Base-by-base conservation (phyloP, 192 early-diverging fungal genomes). In the Entomortierella beljakovae region DNA sequence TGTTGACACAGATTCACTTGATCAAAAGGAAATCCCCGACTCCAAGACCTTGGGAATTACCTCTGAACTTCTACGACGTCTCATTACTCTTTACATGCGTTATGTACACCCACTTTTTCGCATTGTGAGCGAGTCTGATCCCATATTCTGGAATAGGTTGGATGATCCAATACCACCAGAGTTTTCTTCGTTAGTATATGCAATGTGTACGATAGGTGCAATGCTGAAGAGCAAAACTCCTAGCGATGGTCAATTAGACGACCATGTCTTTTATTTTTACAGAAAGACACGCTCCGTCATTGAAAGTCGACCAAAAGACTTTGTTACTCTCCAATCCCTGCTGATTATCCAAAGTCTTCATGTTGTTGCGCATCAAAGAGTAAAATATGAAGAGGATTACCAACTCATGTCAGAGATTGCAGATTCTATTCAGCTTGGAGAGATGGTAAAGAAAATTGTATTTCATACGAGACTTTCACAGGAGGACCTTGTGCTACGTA, bases 121-220 rank as follows among this genome's bases (percentile, higher is more conserved):
- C 2, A 43, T 77, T 16, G 66, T 77, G 29, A 55, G 69, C 31
- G 66, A 68, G 25, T 25, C 38, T 25, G 53, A 51, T 9, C 61
- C 66, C 6, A 61, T 58, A 35, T 77, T 77, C 57, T 77, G 66
- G 74, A 63, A 32, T n/a, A 42, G 61, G 48, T 66, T 77, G 31
- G 59, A 77, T 9, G 40, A 32, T 6, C 65, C 61, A 4, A 61
- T 77, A 29, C 37, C 43, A 15, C 61, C 65, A 15, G 67, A 68
- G 23, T 43, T 64, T 11, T 65, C 74, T 9, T 63, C 65, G 23
- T 32, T 77, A 22, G 74, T 77, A 11, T 77, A 77, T 34, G 65
- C 74, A 32, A 77, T 77, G 74, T 77, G 74, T 25, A 64, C 67
- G 1, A 48, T 69, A 16, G 74, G 74, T 1, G 74, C 74, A 1